These are phyloP conservation scores for Pogostemon cablin DNA, from an alignment of 257 asterid species.

Conservation along the genomic window DNA sequence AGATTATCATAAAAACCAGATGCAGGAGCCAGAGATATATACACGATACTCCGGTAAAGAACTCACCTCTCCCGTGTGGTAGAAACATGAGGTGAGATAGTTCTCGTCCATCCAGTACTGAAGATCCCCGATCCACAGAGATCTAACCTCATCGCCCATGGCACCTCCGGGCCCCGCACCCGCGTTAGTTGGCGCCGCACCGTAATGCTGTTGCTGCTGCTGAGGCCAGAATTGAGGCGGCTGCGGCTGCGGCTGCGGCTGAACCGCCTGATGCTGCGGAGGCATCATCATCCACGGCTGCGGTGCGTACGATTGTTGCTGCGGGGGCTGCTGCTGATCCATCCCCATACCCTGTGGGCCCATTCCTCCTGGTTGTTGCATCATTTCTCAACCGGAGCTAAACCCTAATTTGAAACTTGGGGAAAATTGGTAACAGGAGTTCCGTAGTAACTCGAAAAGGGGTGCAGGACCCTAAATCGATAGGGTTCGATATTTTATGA, in stretches of 20 bases:
- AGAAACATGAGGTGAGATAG: conserved; percentile 61
- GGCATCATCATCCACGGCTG: conserved; percentile 62
- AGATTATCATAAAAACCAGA: neutral
- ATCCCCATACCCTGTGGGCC: conserved; percentile 59
- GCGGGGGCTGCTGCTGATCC: conserved; percentile 67
- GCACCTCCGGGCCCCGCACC: conserved; percentile 31
- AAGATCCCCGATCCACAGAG: conserved; percentile 91
- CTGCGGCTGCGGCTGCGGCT: conserved; percentile 34
- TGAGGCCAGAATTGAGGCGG: conserved; percentile 47
- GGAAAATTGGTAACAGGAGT: conserved; percentile 9
- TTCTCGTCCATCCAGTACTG: conserved; percentile 93
- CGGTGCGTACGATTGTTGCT: conserved; percentile 51
- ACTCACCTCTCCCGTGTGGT: conserved; percentile 75
- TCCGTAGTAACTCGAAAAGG: neutral
- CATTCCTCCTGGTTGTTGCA: conserved; percentile 81
- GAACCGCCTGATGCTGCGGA: conserved; percentile 43
- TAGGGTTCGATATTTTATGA: conserved; percentile 43
- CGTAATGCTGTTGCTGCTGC: conserved; percentile 63
- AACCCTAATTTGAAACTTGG: conserved; percentile 38
- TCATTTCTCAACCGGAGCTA: conserved; percentile 47
- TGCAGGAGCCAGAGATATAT: neutral
- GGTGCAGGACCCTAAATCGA: conserved; percentile 37
- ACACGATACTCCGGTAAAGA: neutral
- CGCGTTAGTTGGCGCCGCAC: conserved; percentile 39
- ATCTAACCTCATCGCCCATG: conserved; percentile 60